Evolutionary conservation across 2,329 filamentous ascomycete species (phyloP).

Genomic region (Epichloe coenophiala): DNA sequence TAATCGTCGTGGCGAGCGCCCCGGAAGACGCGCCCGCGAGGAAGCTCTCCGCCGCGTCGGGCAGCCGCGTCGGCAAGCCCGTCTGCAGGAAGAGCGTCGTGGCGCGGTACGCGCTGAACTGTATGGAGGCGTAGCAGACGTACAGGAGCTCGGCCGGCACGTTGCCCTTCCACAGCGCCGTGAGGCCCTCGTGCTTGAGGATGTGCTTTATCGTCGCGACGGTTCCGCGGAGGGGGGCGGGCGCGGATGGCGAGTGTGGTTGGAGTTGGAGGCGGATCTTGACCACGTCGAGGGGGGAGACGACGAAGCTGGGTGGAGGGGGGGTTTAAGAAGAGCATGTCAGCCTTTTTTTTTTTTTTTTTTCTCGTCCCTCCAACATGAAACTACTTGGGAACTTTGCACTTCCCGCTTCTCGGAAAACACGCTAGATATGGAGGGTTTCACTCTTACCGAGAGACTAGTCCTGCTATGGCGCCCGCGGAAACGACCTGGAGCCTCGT

Average conservation of each 20-base stretch:
- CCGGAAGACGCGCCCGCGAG: slow-evolving; percentile 73
- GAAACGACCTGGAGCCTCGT: slow-evolving; percentile 41
- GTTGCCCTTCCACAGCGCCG: slow-evolving; percentile 93
- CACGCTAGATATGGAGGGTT: not conserved
- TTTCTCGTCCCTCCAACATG: not conserved
- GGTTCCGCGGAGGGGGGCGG: slow-evolving; percentile 58
- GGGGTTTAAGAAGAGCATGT: no score
- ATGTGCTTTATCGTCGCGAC: slow-evolving; percentile 65
- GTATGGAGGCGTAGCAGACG: slow-evolving; percentile 74
- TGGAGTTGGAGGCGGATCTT: slow-evolving; percentile 97
- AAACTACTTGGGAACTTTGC: no score
- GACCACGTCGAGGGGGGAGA: slow-evolving; percentile 91
- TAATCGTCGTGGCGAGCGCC: slow-evolving; percentile 64
- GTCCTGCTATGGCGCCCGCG: slow-evolving; percentile 54
- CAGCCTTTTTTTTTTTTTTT: not conserved
- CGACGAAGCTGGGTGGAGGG: slow-evolving; percentile 61
- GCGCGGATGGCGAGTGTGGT: slow-evolving; percentile 61
- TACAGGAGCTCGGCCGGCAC: slow-evolving; percentile 92
- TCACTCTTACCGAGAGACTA: slow-evolving; percentile 64
- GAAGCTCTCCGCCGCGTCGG: slow-evolving; percentile 63
- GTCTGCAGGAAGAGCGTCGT: slow-evolving; percentile 54
- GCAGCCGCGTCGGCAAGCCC: slow-evolving; percentile 32
- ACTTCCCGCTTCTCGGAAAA: no score
- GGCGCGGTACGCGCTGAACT: slow-evolving; percentile 80
- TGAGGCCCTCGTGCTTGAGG: slow-evolving; percentile 65